A percentile compares a stretch with the other conserved stretches of the same genome.
Evolutionary conservation across 805 yeast genomes (phyloP).

Genomic region (Barnettozyma botsteinii): DNA sequence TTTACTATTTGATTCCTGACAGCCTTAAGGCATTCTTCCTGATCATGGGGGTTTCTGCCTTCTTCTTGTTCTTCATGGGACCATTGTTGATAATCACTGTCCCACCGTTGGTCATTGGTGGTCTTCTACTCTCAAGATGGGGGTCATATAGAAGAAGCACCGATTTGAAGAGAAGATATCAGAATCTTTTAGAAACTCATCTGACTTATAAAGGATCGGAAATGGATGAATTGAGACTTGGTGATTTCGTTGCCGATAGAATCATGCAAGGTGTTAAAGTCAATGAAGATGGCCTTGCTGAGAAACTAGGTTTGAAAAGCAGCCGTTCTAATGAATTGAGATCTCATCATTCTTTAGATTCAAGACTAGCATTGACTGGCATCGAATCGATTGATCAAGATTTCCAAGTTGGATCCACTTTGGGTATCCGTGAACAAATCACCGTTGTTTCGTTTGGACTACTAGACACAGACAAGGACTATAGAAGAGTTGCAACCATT

Average conservation of each 20-base stretch:
- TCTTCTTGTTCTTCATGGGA: constrained; percentile 14
- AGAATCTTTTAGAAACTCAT: constrained; percentile 11
- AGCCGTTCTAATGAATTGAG: neutral
- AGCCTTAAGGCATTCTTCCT: constrained; percentile 7
- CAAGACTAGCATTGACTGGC: constrained; percentile 12
- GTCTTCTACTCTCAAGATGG: constrained; percentile 12
- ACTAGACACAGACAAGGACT: constrained; percentile 9
- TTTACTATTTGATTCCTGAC: constrained; percentile 12
- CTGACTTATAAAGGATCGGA: constrained; percentile 15
- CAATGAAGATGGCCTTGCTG: constrained; percentile 15
- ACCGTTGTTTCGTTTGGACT: constrained; percentile 18
- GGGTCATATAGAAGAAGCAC: constrained; percentile 8
- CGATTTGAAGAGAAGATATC: constrained; percentile 16
- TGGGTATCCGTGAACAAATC: constrained; percentile 14
- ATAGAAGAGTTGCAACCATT: constrained; percentile 15
- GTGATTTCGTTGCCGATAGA: constrained; percentile 12
- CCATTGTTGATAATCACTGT: constrained; percentile 21
- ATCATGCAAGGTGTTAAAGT: constrained; percentile 16
- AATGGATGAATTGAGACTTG: constrained; percentile 12
- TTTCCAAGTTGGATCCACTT: constrained; percentile 7
- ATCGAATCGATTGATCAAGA: constrained; percentile 20
- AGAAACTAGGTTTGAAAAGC: constrained; percentile 3
- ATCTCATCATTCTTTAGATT: constrained; percentile 7
- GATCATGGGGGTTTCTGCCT: constrained; percentile 12
- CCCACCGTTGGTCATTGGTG: constrained; percentile 23